Evolutionary conservation across 805 yeast genomes (phyloP), one percentile per base, ranked within the genome.

Genomic region (Huiozyma naganishii): DNA sequence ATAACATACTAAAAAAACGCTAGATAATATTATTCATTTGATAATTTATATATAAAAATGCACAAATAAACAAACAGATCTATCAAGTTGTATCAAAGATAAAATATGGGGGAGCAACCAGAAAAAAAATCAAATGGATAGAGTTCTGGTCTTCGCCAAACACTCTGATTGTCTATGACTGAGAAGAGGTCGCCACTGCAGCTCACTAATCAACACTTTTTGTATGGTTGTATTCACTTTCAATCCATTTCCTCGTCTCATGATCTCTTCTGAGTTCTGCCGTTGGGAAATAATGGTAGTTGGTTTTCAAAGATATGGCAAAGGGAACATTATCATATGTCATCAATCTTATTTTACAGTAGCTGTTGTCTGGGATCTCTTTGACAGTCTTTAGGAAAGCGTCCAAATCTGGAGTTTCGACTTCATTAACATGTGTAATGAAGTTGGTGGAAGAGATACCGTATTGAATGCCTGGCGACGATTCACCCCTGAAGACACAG

Each of bases 401-500:
- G 29, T 77, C 81, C 44, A 89, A 61, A 37, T 79, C 83, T 7
- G 78, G 77, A 0, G 95, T 85, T 40, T 80, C 77, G 12, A 65
- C 55, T 43, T 85, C 95, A 59, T 88, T 85, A 38, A 88, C 86
- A 59, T 87, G 95, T 1, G 97, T 88, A 45, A 88, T 83, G 68
- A 87, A 88, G 54, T 83, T 81, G 2, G 94, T 83, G 2, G 85
- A 73, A 17, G 80, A 76, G 45, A 89, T 73, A 10, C 84, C 84
- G 59, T 83, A 87, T 57, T 83, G 89, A 44, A 78, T 72, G 12
- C 92, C 92, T 6, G 96, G 96, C 0, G 95, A 85, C 6, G 95
- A 95, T 33, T 77, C 73, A 37, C 80, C 73, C 57, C 83, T 75
- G 27, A 79, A 71, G 2, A 87, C 80, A 43, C 87, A 80, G 57